These are phyloP conservation scores for Crithidia expoeki DNA, from an alignment of 208 protist species.

Conservation along the genomic window DNA sequence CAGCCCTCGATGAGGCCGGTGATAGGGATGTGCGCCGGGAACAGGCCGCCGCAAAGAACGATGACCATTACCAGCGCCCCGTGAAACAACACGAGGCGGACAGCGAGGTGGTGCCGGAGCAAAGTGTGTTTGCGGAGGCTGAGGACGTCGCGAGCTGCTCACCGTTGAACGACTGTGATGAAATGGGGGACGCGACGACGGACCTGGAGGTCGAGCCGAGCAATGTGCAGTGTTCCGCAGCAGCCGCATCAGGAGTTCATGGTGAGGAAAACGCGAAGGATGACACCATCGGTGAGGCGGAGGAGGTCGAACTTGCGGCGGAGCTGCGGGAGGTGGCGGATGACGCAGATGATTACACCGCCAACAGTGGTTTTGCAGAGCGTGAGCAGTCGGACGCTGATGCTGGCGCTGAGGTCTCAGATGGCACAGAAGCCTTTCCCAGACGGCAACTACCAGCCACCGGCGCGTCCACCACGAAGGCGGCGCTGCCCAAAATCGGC, in stretches of 20 bases:
- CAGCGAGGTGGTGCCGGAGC: background rate
- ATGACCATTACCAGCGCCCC: background rate
- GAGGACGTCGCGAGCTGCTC: slow-evolving; percentile 6
- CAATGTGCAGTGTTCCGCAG: background rate
- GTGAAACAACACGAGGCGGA: slow-evolving; percentile 15
- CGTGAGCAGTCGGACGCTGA: slow-evolving; percentile 16
- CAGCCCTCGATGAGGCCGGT: slow-evolving; percentile 3
- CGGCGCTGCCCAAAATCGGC: slow-evolving; percentile 33
- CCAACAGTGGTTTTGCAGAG: background rate
- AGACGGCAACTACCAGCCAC: background rate
- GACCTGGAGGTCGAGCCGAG: slow-evolving; percentile 20
- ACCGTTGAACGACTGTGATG: background rate
- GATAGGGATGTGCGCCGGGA: slow-evolving; percentile 6
- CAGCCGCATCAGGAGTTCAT: background rate
- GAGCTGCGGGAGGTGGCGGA: slow-evolving; percentile 43
- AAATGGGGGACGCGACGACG: background rate
- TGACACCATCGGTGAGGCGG: slow-evolving; percentile 33
- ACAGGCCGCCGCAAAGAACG: background rate
- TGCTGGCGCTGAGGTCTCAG: background rate
- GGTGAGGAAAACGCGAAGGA: slow-evolving; percentile 13
- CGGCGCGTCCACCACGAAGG: background rate
- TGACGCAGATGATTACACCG: background rate
- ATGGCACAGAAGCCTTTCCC: background rate
- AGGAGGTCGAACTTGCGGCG: slow-evolving; percentile 49
- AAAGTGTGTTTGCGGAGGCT: background rate